Conservation (phyloP, 495 filamentous ascomycete species). For the Trichocladium antarcticum region DNA sequence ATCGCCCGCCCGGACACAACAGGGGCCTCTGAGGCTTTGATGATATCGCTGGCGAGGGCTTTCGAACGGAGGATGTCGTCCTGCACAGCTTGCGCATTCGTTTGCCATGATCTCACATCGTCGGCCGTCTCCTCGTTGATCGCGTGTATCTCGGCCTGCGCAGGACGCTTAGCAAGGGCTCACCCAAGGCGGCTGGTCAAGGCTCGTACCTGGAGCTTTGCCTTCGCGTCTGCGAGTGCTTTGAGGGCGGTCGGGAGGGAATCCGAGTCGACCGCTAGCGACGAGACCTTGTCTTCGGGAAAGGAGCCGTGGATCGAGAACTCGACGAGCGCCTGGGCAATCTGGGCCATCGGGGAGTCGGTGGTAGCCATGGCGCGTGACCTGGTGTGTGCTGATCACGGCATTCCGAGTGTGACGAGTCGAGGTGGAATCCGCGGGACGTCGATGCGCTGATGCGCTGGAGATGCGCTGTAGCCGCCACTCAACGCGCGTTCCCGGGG, state of each 20-base stretch:
- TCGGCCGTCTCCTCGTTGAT: conserved; percentile 62
- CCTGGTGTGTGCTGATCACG: not conserved
- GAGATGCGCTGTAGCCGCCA: too few species aligned
- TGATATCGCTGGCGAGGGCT: conserved; percentile 61
- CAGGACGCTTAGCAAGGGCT: conserved; percentile 6
- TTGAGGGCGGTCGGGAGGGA: conserved; percentile 53
- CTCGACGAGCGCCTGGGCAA: conserved; percentile 59
- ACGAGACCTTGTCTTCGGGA: conserved; percentile 61
- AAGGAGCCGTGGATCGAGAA: conserved; percentile 62
- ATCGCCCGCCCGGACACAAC: conserved; percentile 47
- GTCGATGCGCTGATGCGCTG: too few species aligned
- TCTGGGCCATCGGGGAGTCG: conserved; percentile 6
- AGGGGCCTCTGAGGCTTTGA: conserved; percentile 56
- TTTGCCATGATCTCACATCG: conserved; percentile 75
- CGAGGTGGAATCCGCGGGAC: too few species aligned
- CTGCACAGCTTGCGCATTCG: conserved; percentile 71
- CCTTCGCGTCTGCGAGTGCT: conserved; percentile 52
- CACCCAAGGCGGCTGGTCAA: not conserved
- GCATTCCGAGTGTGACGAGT: not conserved
- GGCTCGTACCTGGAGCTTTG: conserved; percentile 53
- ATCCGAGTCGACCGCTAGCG: conserved; percentile 47
- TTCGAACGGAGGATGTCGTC: conserved; percentile 66
- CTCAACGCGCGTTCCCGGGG: too few species aligned
- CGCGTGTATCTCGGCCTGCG: conserved; percentile 55
- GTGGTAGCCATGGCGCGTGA: conserved; percentile 15